Conservation (phyloP, 768 basidiomycete genomes). For the Rickenella mellea region DNA sequence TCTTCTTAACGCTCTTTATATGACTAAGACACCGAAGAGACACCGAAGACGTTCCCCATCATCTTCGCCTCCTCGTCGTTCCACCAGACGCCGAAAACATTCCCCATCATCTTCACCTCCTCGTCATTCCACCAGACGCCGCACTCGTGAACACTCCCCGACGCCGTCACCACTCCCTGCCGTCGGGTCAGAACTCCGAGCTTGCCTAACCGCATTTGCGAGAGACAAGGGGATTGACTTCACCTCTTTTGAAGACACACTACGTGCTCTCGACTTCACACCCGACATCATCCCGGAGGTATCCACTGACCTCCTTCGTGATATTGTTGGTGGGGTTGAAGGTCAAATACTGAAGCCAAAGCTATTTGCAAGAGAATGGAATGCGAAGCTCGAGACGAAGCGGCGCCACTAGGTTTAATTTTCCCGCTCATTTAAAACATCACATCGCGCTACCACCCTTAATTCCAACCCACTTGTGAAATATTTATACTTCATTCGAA, state of each 20-base stretch:
- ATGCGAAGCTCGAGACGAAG: conserved; percentile 7
- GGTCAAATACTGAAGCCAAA: conserved; percentile 10
- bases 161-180: conserved; percentile 1
- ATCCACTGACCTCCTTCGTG: conserved; percentile 7
- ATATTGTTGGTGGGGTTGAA: conserved; percentile 10
- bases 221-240: conserved; percentile 1
- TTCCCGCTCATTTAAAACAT: no score
- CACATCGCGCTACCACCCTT: no score
- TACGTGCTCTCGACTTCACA: conserved; percentile 2
- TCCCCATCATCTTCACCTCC: background rate
- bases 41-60: conserved; percentile 3
- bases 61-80: background rate
- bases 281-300: conserved; percentile 13
- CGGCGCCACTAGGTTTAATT: background rate
- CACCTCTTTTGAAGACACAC: background rate
- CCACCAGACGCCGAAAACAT: background rate
- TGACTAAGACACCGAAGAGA: no score
- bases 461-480: no score
- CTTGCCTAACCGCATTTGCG: background rate
- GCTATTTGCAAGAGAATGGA: conserved; percentile 10
- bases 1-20: no score
- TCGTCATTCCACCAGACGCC: no score
- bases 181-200: background rate
- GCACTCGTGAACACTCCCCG: no score
- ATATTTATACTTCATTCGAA: no score